phyloP scores from a whole-genome alignment of 2,329 filamentous ascomycete species.

The Clonostachys chloroleuca region DNA sequence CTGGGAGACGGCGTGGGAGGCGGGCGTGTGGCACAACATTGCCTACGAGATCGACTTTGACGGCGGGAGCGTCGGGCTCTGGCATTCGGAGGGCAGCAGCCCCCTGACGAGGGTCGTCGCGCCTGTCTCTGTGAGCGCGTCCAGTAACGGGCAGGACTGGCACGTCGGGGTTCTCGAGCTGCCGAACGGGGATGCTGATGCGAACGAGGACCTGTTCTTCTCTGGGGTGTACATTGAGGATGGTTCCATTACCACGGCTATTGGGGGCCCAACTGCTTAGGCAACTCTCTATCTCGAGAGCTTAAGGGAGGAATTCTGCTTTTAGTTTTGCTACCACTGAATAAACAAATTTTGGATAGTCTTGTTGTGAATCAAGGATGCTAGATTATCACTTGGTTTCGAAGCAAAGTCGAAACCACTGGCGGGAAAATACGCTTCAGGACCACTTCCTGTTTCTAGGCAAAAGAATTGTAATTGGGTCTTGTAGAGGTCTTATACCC shows the following conservation, averaged over 20 bases:
- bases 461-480: too few relatives aligned
- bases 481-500: too few relatives aligned
- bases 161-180: conserved; percentile 68
- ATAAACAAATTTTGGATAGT: too few relatives aligned
- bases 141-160: conserved; percentile 67
- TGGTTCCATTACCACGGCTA: conserved; percentile 20
- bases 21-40: conserved; percentile 70
- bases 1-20: conserved; percentile 58
- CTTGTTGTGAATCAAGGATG: too few relatives aligned
- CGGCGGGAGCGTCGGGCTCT: conserved; percentile 59
- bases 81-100: conserved; percentile 61
- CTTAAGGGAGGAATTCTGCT: not conserved
- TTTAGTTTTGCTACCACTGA: not conserved
- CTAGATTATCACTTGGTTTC: too few relatives aligned
- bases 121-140: conserved; percentile 55
- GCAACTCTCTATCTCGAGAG: not conserved
- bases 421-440: too few relatives aligned
- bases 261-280: conserved; percentile 7
- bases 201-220: conserved; percentile 65
- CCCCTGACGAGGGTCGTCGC: conserved; percentile 53
- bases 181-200: conserved; percentile 48
- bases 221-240: conserved; percentile 66
- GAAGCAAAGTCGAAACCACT: too few relatives aligned
- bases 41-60: conserved; percentile 71
- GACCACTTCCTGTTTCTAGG: too few relatives aligned